These are phyloP conservation scores for Favolaschia claudopus DNA, from an alignment of 768 basidiomycete genomes.

Conservation along the genomic window DNA sequence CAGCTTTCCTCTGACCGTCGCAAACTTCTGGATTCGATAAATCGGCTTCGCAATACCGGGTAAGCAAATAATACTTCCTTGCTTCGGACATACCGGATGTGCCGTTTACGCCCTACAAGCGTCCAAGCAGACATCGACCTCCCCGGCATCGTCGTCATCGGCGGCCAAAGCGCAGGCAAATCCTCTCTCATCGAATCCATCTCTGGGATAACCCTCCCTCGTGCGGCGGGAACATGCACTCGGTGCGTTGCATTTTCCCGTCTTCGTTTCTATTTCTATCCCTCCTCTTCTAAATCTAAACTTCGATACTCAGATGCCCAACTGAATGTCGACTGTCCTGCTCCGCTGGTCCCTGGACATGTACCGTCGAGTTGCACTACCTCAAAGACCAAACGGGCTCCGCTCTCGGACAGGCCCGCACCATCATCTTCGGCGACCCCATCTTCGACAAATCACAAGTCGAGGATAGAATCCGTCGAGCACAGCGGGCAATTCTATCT, in stretches of 20 bases:
- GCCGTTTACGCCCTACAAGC: too few species aligned
- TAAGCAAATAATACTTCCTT: background rate
- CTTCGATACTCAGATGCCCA: slow-evolving; percentile 56
- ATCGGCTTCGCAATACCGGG: background rate
- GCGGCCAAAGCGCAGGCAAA: slow-evolving; percentile 77
- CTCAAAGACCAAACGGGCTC: slow-evolving; percentile 47
- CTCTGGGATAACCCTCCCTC: slow-evolving; percentile 72
- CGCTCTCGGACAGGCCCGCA: slow-evolving; percentile 45
- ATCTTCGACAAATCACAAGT: slow-evolving; percentile 62
- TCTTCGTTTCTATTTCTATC: background rate
- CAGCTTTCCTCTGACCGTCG: too few species aligned
- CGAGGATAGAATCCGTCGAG: slow-evolving; percentile 71
- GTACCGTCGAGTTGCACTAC: slow-evolving; percentile 55
- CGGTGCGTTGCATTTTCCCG: slow-evolving; percentile 46
- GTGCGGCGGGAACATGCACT: slow-evolving; percentile 79
- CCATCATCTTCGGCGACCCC: slow-evolving; percentile 51
- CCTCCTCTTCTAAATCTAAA: background rate
- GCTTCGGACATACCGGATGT: background rate
- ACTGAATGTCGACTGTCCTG: slow-evolving; percentile 62
- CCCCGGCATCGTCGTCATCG: slow-evolving; percentile 76
- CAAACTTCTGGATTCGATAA: background rate
- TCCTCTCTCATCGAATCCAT: slow-evolving; percentile 81
- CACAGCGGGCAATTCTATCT: slow-evolving; percentile 70
- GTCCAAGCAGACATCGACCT: slow-evolving; percentile 74
- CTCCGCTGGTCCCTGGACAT: slow-evolving; percentile 53